A percentile compares a stretch with the other conserved stretches of the same genome.
Conservation (phyloP, 2,329 filamentous ascomycete genomes). For the Scytalidium lignicola region DNA sequence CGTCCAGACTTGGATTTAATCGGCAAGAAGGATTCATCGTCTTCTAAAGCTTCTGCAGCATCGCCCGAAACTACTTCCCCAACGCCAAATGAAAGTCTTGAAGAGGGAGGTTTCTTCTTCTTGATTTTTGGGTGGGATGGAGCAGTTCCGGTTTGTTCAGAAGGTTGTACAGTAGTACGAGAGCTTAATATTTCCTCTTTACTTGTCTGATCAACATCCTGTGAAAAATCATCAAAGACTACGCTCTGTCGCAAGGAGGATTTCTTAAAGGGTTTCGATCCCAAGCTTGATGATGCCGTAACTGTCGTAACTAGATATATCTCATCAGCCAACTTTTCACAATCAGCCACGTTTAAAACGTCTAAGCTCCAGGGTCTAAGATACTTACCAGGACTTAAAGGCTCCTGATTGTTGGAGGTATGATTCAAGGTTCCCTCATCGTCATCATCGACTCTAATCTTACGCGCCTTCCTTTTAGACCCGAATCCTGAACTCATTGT, state of each 20-base stretch:
- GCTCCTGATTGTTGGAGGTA: slow-evolving; percentile 5
- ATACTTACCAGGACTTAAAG: slow-evolving; percentile 21
- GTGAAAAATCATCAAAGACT: slow-evolving; percentile 32
- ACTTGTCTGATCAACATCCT: slow-evolving; percentile 22
- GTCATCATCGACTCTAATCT: slow-evolving; percentile 67
- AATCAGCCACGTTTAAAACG: slow-evolving; percentile 21
- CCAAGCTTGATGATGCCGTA: slow-evolving; percentile 30
- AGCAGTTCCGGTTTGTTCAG: slow-evolving; percentile 34
- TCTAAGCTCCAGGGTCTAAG: background rate
- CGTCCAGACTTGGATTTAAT: slow-evolving; percentile 60
- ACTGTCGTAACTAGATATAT: slow-evolving; percentile 10
- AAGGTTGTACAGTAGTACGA: slow-evolving; percentile 10
- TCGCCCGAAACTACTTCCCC: slow-evolving; percentile 49
- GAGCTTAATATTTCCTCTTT: slow-evolving; percentile 1
- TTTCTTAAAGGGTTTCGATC: slow-evolving; percentile 50
- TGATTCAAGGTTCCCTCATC: slow-evolving; percentile 42
- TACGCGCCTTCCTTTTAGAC: slow-evolving; percentile 64
- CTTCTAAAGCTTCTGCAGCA: slow-evolving; percentile 45
- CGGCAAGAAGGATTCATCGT: slow-evolving; percentile 51
- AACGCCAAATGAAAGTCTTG: slow-evolving; percentile 73
- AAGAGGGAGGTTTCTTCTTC: slow-evolving; percentile 54
- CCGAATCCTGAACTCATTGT: slow-evolving; percentile 37
- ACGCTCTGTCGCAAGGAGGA: slow-evolving; percentile 54
- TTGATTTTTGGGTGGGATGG: slow-evolving; percentile 53
- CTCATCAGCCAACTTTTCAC: slow-evolving; percentile 20